Base-by-base conservation (phyloP, 1,284 basidiomycete species). In the Trichosporon sp. region DNA sequence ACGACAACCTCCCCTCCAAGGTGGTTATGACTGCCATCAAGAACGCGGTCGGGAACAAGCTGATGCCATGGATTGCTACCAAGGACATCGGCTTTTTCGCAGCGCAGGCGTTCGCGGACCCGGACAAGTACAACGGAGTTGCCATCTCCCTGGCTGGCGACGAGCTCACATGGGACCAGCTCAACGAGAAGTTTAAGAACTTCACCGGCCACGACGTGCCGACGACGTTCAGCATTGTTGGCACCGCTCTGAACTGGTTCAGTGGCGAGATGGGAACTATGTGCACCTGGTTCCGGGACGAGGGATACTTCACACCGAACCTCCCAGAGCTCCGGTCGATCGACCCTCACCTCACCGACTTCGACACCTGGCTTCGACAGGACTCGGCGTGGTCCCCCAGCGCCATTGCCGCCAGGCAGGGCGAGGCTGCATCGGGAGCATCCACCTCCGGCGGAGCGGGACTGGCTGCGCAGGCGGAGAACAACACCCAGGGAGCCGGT, bases 71-170 rank as follows among this genome's bases (percentile, higher is more conserved):
- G 70, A 67, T 77, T 21, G 69, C 70, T 7, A 38, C 62, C 2
- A 23, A 63, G 12, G 76, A 77, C 64, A 76, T 76, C n/a, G 76
- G 76, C 8, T 29, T 32, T 9, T 72, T 73, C 31, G 77, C 65
- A 1, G 75, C 75, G 0, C 29, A 64, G 18, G 73, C 75, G 23
- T 69, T 79, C 42, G 56, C 44, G 18, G 51, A 68, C 34, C 56
- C 35, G 3, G 58, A 58, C 1, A 32, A 62, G 29, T 74, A 58
- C 60, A 38, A 69, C 42, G 66, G 68, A 7, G 64, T 65, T 34
- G 72, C 68, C 8, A 47, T 79, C 35, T 31, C 62, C 1, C 67
- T 79, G 7, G 78, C 74, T 3, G 73, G 74, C 23, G 76, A 77
- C 47, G 69, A 70, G 25, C 62, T 75, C 25, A 72, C 69, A 18